Evolutionary conservation across 2,329 filamentous ascomycete genomes (phyloP).

Genomic region (Phoma herbarum): DNA sequence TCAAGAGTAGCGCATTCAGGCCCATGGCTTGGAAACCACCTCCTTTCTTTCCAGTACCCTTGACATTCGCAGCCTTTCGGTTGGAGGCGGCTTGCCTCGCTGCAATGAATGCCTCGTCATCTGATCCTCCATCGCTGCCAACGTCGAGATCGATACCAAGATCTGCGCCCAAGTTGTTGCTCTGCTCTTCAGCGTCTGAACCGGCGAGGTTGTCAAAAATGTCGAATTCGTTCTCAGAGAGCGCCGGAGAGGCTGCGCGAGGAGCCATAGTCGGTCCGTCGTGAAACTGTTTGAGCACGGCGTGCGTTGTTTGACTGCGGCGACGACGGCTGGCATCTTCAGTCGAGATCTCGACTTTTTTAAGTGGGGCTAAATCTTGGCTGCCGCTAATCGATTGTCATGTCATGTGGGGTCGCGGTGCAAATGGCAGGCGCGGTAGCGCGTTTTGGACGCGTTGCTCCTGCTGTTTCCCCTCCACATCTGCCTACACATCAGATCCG

Average conservation of each 20-base stretch:
- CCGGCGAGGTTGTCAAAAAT: constrained; percentile 82
- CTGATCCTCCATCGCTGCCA: constrained; percentile 65
- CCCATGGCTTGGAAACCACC: constrained; percentile 97
- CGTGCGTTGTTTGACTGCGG: constrained; percentile 22
- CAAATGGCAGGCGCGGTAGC: constrained; percentile 28
- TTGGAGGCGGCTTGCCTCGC: constrained; percentile 87
- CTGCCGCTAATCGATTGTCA: constrained; percentile 22
- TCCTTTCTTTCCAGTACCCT: constrained; percentile 88
- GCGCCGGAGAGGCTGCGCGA: constrained; percentile 79
- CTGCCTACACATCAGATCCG: constrained; percentile 20
- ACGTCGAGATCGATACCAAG: constrained; percentile 48
- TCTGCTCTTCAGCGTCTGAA: constrained; percentile 60
- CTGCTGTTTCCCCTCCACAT: constrained; percentile 13
- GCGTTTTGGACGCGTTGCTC: constrained; percentile 39
- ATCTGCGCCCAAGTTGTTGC: constrained; percentile 47
- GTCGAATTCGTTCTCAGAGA: constrained; percentile 90
- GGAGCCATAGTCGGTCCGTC: constrained; percentile 66
- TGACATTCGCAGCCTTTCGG: constrained; percentile 80
- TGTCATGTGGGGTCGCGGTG: constrained; percentile 36
- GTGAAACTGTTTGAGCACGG: constrained; percentile 9
- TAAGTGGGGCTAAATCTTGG: constrained; percentile 41
- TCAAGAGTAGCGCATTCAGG: constrained; percentile 81
- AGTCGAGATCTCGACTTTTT: not conserved
- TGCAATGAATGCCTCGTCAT: constrained; percentile 90
- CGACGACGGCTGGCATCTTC: constrained; percentile 11